A percentile compares a stretch with the other conserved stretches of the same genome.
phyloP scores from a whole-genome alignment of 1,284 basidiomycete genomes.

The Erythrobasidium hasegawianum region DNA sequence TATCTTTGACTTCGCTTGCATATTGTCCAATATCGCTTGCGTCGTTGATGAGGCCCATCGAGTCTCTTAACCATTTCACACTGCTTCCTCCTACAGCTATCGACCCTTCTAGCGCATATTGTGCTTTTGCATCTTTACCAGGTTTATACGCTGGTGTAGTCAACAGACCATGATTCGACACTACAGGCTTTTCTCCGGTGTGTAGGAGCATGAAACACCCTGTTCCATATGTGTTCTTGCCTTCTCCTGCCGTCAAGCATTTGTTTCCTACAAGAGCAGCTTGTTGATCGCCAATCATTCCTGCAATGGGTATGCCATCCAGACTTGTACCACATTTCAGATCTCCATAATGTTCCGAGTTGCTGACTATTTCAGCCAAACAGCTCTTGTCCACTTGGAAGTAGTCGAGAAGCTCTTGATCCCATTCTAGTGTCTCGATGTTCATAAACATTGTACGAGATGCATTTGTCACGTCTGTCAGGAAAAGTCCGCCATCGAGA shows the following conservation, averaged over 20 bases:
- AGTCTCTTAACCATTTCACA: conserved; percentile 93
- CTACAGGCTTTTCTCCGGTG: conserved; percentile 83
- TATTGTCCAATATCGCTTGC: conserved; percentile 81
- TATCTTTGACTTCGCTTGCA: conserved; percentile 70
- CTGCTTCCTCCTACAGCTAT: conserved; percentile 94
- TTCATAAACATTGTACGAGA: conserved; percentile 92
- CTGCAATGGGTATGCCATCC: conserved; percentile 73
- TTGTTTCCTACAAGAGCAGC: conserved; percentile 95
- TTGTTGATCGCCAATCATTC: conserved; percentile 76
- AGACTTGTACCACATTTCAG: conserved; percentile 57
- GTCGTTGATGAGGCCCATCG: conserved; percentile 74
- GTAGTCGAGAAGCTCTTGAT: conserved; percentile 75
- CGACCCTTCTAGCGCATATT: conserved; percentile 91
- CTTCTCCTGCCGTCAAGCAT: conserved; percentile 74
- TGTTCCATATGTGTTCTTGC: conserved; percentile 86
- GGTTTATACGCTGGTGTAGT: conserved; percentile 90
- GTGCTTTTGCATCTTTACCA: conserved; percentile 69
- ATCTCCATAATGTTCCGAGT: conserved; percentile 85
- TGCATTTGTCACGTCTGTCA: conserved; percentile 94
- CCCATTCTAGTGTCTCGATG: conserved; percentile 76
- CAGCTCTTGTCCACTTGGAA: conserved; percentile 75
- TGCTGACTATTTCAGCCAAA: conserved; percentile 82
- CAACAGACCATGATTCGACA: conserved; percentile 79
- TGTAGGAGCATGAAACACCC: conserved; percentile 92
- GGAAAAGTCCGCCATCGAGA: conserved; percentile 64